A percentile compares a stretch with the other conserved stretches of the same genome.
phyloP scores from a whole-genome alignment of 2,329 filamentous ascomycete species.

The Botrytis fabae region DNA sequence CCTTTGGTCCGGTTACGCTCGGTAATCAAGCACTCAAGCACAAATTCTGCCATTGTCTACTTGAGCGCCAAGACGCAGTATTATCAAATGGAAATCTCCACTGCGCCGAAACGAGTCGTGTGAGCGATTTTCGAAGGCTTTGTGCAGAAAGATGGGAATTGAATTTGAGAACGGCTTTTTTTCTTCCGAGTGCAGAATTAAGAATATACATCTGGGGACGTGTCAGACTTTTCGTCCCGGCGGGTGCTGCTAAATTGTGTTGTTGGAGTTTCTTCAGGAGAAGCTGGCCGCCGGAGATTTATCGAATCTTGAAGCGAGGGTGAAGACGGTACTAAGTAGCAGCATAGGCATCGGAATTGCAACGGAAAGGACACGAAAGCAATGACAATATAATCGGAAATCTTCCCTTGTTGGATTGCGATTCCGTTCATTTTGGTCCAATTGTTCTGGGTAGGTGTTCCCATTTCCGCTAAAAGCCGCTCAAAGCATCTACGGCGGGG shows the following conservation, averaged over 20 bases:
- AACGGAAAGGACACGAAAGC: neutral
- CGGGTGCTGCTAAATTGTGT: neutral
- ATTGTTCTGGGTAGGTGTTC: neutral
- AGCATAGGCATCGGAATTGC: neutral
- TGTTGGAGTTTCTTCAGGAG: neutral
- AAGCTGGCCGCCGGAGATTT: neutral
- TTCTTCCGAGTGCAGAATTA: neutral
- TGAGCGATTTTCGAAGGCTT: slow-evolving; percentile 3
- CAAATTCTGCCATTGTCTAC: neutral
- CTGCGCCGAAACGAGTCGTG: slow-evolving; percentile 3
- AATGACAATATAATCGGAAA: neutral
- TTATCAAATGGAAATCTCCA: neutral
- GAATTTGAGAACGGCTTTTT: neutral
- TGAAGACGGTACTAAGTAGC: neutral
- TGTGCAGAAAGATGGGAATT: neutral
- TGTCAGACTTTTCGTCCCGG: neutral
- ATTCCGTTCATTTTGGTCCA: neutral
- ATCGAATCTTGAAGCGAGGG: neutral
- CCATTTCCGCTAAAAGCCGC: slow-evolving; percentile 6
- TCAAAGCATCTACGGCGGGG: neutral
- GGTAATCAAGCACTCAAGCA: neutral
- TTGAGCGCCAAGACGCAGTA: neutral
- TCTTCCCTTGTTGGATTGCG: neutral
- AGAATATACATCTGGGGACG: neutral
- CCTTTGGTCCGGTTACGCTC: slow-evolving; percentile 7